These are phyloP conservation scores for Apiotrichum montevideense DNA, from an alignment of 1,284 basidiomycete genomes.

Conservation along the genomic window DNA sequence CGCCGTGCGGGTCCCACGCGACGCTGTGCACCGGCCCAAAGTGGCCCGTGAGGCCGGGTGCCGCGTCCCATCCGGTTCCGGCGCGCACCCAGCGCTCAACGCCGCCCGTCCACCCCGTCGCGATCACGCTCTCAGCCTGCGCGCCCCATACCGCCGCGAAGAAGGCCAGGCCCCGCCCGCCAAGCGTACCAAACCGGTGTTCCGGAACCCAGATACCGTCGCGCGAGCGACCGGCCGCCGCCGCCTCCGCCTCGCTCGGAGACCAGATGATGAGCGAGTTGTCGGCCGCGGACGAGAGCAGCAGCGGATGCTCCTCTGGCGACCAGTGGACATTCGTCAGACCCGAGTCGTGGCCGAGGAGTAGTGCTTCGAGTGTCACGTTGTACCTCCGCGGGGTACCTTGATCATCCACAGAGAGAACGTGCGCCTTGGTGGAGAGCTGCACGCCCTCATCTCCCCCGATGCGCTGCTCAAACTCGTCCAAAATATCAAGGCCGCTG, in stretches of 20 bases:
- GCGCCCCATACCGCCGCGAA: slow-evolving; percentile 72
- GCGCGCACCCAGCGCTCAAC: slow-evolving; percentile 69
- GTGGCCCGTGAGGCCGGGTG: slow-evolving; percentile 74
- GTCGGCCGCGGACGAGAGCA: slow-evolving; percentile 84
- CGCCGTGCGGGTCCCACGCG: slow-evolving; percentile 74
- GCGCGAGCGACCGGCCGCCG: neutral
- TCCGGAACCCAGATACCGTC: slow-evolving; percentile 78
- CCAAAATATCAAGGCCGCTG: slow-evolving; percentile 65
- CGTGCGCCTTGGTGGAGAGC: slow-evolving; percentile 75
- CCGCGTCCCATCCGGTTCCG: slow-evolving; percentile 62
- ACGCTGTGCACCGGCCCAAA: slow-evolving; percentile 68
- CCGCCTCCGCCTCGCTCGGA: slow-evolving; percentile 35
- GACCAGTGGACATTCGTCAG: slow-evolving; percentile 82
- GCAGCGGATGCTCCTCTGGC: slow-evolving; percentile 49
- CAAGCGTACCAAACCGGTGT: slow-evolving; percentile 85
- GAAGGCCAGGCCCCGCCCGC: slow-evolving; percentile 81
- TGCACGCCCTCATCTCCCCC: slow-evolving; percentile 61
- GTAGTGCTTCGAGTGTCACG: slow-evolving; percentile 80
- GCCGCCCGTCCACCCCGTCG: slow-evolving; percentile 87
- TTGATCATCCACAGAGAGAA: slow-evolving; percentile 58
- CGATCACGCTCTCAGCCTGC: slow-evolving; percentile 56
- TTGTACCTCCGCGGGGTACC: slow-evolving; percentile 52
- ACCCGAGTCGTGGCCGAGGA: slow-evolving; percentile 85
- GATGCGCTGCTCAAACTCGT: slow-evolving; percentile 78
- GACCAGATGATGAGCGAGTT: slow-evolving; percentile 86